phyloP scores from a whole-genome alignment of 495 filamentous ascomycete species.

The Filosporella fistucella region DNA sequence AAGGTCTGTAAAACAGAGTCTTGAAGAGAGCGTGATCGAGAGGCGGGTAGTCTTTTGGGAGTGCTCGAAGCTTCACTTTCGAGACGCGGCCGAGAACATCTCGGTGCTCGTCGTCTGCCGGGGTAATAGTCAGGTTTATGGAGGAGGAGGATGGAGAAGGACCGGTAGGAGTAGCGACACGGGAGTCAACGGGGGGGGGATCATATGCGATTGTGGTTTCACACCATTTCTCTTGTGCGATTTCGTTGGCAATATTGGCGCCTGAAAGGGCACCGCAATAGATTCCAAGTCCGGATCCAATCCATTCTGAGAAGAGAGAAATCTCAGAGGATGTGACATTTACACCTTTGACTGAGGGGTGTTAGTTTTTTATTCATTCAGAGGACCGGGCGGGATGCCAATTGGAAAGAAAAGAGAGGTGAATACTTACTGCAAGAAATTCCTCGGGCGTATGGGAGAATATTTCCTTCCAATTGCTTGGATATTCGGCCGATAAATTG shows the following conservation, averaged over 20 bases:
- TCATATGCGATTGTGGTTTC: slow-evolving; percentile 97
- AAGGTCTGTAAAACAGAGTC: slow-evolving; percentile 89
- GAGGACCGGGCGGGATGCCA: too few relatives aligned
- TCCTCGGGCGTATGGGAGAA: slow-evolving; percentile 85
- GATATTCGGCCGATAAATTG: slow-evolving; percentile 93
- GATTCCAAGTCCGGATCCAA: slow-evolving; percentile 83
- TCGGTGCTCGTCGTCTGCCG: slow-evolving; percentile 46
- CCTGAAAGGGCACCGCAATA: slow-evolving; percentile 96
- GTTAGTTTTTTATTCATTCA: too few relatives aligned
- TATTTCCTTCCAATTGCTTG: slow-evolving; percentile 78
- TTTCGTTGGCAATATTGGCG: slow-evolving; percentile 94
- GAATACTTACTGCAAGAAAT: slow-evolving; percentile 98
- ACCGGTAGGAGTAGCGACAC: slow-evolving; percentile 59
- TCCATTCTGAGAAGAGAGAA: slow-evolving; percentile 88
- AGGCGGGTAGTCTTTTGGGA: slow-evolving; percentile 76
- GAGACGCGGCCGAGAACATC: slow-evolving; percentile 57
- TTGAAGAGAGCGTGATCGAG: slow-evolving; percentile 75
- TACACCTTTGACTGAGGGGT: slow-evolving; percentile 98
- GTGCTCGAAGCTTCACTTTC: slow-evolving; percentile 61
- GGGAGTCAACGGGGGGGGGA: slow-evolving; percentile 78
- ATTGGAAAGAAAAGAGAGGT: too few relatives aligned
- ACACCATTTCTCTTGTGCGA: slow-evolving; percentile 91
- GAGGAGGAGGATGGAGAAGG: slow-evolving; percentile 50
- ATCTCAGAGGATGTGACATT: slow-evolving; percentile 80
- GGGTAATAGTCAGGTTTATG: slow-evolving; percentile 53